Conservation (phyloP, 2,329 filamentous ascomycete genomes). For the Dothistroma septosporum region DNA sequence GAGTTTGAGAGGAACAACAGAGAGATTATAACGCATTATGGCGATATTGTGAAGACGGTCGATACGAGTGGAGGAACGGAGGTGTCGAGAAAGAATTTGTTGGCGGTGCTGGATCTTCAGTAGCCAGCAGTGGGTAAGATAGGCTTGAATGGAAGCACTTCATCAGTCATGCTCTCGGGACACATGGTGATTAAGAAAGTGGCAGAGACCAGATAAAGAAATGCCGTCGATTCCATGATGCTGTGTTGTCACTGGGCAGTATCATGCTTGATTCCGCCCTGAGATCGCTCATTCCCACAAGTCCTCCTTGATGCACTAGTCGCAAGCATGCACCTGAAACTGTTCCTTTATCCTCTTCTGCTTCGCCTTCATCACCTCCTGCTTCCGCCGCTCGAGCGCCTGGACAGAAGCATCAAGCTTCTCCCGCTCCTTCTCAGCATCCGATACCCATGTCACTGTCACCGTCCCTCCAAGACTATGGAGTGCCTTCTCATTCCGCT, state of each 20-base stretch:
- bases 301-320: no score
- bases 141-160: no score
- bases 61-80: slow-evolving; percentile 6
- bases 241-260: no score
- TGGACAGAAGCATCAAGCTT: not conserved
- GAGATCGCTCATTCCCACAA: no score
- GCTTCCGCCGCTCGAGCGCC: not conserved
- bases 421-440: not conserved
- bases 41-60: not conserved
- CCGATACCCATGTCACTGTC: not conserved
- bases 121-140: not conserved
- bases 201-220: no score
- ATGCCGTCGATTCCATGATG: no score
- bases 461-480: not conserved
- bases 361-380: not conserved
- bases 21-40: not conserved
- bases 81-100: not conserved
- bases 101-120: not conserved
- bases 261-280: no score
- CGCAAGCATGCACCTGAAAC: not conserved
- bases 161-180: no score
- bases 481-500: not conserved
- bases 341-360: not conserved
- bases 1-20: slow-evolving; percentile 5
- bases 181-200: no score